Evolutionary conservation across 805 yeast species (phyloP).

Genomic region (Nakazawaea ishiwadae): DNA sequence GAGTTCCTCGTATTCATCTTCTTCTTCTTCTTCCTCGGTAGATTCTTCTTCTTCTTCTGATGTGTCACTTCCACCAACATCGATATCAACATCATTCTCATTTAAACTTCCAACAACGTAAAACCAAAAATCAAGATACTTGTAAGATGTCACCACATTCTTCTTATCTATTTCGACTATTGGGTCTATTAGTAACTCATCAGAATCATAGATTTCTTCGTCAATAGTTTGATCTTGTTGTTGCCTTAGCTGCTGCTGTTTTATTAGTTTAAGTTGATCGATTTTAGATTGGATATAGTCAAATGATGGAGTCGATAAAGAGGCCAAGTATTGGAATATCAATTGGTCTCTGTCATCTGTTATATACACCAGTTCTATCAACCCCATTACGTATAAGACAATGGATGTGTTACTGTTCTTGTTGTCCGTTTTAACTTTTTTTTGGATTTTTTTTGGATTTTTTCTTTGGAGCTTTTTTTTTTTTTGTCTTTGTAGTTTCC

Average conservation of each 20-base stretch:
- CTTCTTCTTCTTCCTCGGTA: conserved; percentile 11
- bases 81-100: conserved; percentile 17
- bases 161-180: conserved; percentile 23
- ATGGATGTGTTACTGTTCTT: not conserved
- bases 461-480: too few species aligned
- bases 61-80: conserved; percentile 13
- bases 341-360: conserved; percentile 22
- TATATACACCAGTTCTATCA: conserved; percentile 26
- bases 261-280: conserved; percentile 14
- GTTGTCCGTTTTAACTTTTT: not conserved
- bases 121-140: conserved; percentile 16
- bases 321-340: conserved; percentile 21
- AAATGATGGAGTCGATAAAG: conserved; percentile 23
- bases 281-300: conserved; percentile 21
- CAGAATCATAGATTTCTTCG: too few species aligned
- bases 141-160: conserved; percentile 20
- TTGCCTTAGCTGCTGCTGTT: not conserved
- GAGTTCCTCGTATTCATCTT: conserved; percentile 4
- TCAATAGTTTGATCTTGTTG: conserved; percentile 17
- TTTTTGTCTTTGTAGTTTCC: too few species aligned
- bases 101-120: conserved; percentile 19
- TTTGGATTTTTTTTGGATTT: not conserved
- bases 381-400: conserved; percentile 20
- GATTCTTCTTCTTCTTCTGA: conserved; percentile 18
- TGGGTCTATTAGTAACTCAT: conserved; percentile 19